Base-by-base conservation (phyloP, 176 grass and related monocot genomes). In the Miscanthus lutarioriparius region DNA sequence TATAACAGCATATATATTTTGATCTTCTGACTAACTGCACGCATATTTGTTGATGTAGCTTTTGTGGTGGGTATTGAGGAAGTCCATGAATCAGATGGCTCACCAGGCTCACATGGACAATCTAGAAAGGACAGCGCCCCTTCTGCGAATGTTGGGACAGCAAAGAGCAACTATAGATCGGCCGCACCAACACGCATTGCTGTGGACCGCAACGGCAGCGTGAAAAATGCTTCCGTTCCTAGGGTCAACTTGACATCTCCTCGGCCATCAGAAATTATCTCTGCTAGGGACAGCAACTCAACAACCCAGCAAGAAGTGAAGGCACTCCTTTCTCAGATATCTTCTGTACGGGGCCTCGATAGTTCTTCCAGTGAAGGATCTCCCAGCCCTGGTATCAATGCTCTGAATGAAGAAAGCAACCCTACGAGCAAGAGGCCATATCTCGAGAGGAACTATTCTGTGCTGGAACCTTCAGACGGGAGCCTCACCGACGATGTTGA, bases 221-320 rank as follows among this genome's bases (percentile, higher is more conserved):
- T 87, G 6, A 90, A 83, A 33, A 90, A 87, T n/a, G 39, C 67
- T 25, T 83, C 86, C 4, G 8, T 64, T 23, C 13, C 75, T 20
- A 88, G 86, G 78, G 71, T 48, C 32, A 87, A 87, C 13, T 39
- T 92, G 74, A 53, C 87, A 51, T 91, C 96, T 61, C 93, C 96
- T 78, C 86, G 84, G 20, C 91, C 92, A 79, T 85, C 91, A 2
- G 93, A 98, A 87, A 92, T 98, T 32, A 87, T 98, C 71, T 93
- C 86, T 74, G 90, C 90, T 23, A 95, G 84, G 84, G 93, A 95
- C 75, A 95, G 72, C 83, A 95, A 89, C 78, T 93, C 91, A n/a
- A 91, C 72, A 41, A 91, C 85, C 23, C 85, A 95, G 28, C 89
- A 95, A 85, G 96, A 95, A 76, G 86, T 98, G 67, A 93, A 95